Conservation (phyloP, 2,329 filamentous ascomycete genomes). For the Penicillium crustosum region DNA sequence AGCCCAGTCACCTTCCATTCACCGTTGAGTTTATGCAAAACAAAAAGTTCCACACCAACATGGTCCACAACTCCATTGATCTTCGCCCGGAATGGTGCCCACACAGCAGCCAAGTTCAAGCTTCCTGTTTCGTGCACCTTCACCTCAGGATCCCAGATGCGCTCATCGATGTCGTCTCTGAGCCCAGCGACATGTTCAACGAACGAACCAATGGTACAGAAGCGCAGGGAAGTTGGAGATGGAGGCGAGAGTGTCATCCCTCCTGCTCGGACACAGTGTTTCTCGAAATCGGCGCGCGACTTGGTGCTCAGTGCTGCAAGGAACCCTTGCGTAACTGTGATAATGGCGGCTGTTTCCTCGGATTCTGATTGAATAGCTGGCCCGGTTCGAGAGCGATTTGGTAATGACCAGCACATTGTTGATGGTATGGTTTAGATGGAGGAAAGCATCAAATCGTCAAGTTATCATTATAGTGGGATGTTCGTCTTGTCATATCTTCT, state of each 20-base stretch:
- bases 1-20: constrained; percentile 39
- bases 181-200: constrained; percentile 34
- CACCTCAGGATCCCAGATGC: constrained; percentile 37
- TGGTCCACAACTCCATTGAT: constrained; percentile 38
- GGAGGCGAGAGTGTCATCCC: constrained; percentile 39
- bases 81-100: constrained; percentile 38
- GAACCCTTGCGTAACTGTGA: constrained; percentile 32
- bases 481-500: background rate
- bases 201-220: constrained; percentile 38
- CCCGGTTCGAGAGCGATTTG: background rate
- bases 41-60: constrained; percentile 38
- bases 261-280: constrained; percentile 35
- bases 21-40: constrained; percentile 35
- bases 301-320: constrained; percentile 33
- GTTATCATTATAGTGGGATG: background rate
- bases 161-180: constrained; percentile 35
- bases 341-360: constrained; percentile 26
- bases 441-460: background rate
- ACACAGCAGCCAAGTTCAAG: constrained; percentile 33
- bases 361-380: constrained; percentile 4
- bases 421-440: background rate
- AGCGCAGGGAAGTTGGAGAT: constrained; percentile 30
- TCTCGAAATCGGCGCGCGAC: constrained; percentile 34
- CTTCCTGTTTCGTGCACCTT: constrained; percentile 29
- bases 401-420: constrained; percentile 21